Evolutionary conservation across 371 early-diverging fungal species (phyloP).

Genomic region (Rhizopus microsporus): DNA sequence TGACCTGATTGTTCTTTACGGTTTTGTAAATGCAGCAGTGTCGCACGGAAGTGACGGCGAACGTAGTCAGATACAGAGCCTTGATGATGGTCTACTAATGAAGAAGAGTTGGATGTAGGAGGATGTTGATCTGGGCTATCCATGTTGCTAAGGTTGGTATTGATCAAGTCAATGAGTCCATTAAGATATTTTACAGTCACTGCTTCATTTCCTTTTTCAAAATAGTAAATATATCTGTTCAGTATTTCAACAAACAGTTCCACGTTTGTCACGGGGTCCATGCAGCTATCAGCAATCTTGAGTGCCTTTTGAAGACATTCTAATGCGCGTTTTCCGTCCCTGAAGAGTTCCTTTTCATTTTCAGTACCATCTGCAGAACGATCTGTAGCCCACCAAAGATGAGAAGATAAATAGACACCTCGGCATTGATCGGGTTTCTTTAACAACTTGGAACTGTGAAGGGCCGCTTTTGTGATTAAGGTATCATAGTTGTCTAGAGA

Average conservation of each 20-base stretch:
- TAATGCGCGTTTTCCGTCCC: conserved; percentile 80
- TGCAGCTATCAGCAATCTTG: conserved; percentile 87
- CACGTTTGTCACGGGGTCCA: conserved; percentile 81
- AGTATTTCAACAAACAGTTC: conserved; percentile 91
- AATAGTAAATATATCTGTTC: conserved; percentile 86
- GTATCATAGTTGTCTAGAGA: conserved; percentile 86
- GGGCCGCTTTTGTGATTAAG: conserved; percentile 82
- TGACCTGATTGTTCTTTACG: conserved; percentile 31
- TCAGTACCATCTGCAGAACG: conserved; percentile 39
- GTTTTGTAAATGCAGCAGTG: conserved; percentile 54
- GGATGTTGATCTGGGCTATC: conserved; percentile 69
- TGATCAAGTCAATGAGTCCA: conserved; percentile 87
- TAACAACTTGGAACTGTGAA: conserved; percentile 82
- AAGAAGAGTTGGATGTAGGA: conserved; percentile 61
- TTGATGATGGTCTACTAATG: conserved; percentile 49
- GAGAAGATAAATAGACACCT: conserved; percentile 73
- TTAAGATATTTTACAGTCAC: conserved; percentile 82
- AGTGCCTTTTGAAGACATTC: conserved; percentile 89
- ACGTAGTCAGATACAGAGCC: conserved; percentile 61
- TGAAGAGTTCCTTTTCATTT: conserved; percentile 43
- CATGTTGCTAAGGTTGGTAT: conserved; percentile 69
- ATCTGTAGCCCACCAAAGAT: conserved; percentile 84
- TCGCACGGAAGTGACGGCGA: conserved; percentile 65
- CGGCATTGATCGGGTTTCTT: conserved; percentile 93
- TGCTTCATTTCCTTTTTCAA: conserved; percentile 78